These are phyloP conservation scores for Triangularia setosa DNA, from an alignment of 2,329 filamentous ascomycete genomes.

Conservation along the genomic window DNA sequence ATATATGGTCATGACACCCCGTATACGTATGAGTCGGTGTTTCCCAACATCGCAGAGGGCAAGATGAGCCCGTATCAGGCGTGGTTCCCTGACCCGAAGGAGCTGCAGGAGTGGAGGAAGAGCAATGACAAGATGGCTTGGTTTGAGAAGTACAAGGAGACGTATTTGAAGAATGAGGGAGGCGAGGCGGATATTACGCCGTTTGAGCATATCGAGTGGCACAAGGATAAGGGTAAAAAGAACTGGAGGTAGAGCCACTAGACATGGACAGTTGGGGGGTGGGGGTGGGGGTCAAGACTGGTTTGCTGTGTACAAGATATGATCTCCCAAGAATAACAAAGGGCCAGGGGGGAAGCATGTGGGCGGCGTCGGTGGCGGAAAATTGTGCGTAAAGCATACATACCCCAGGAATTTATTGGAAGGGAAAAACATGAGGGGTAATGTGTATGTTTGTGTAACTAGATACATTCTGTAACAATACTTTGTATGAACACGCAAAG, in stretches of 20 bases:
- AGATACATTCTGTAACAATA: not conserved
- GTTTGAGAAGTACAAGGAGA: not conserved
- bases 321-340: not conserved
- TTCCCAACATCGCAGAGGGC: constrained; percentile 23
- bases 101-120: not conserved
- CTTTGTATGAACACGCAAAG: not conserved
- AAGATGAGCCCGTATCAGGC: constrained; percentile 5
- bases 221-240: not conserved
- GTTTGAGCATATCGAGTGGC: too few relatives aligned
- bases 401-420: not conserved
- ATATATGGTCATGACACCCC: constrained; percentile 43
- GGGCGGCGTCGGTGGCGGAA: not conserved
- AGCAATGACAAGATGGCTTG: constrained; percentile 1
- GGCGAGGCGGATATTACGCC: too few relatives aligned
- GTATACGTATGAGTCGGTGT: constrained; percentile 34
- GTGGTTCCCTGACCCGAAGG: not conserved
- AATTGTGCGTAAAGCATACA: not conserved
- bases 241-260: not conserved
- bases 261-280: not conserved
- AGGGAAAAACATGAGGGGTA: not conserved
- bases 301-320: not conserved
- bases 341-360: not conserved
- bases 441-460: not conserved
- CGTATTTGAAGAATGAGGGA: not conserved
- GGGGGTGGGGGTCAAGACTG: not conserved